Evolutionary conservation across 257 asterid species (phyloP).

Genomic region (Orobanche coerulescens): DNA sequence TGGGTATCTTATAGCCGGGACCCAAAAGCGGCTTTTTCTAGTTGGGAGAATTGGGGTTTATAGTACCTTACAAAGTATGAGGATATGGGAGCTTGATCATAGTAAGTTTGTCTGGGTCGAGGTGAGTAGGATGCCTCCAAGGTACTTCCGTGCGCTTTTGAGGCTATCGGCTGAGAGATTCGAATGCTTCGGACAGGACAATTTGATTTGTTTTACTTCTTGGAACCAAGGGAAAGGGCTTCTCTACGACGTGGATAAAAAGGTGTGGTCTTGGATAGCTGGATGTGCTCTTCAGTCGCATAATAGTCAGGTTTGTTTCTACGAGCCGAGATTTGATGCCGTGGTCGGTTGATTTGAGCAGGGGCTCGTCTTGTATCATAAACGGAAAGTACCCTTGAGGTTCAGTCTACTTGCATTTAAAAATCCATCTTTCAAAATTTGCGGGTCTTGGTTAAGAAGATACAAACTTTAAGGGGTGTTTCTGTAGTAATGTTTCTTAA

Average conservation of each 20-base stretch:
- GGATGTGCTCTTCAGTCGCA: constrained; percentile 88
- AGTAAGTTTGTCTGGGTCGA: constrained; percentile 72
- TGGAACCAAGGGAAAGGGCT: constrained; percentile 98
- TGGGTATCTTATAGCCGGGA: constrained; percentile 93
- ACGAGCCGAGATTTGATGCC: constrained; percentile 96
- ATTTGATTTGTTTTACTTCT: constrained; percentile 88
- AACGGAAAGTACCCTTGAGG: no score
- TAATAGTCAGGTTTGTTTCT: constrained; percentile 95
- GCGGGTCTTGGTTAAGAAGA: no score
- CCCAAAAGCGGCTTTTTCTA: constrained; percentile 71
- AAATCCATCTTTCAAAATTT: no score
- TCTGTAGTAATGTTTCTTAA: neutral
- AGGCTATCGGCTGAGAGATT: constrained; percentile 94
- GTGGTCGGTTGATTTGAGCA: constrained; percentile 35
- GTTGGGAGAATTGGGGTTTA: constrained; percentile 94
- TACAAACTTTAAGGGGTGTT: no score
- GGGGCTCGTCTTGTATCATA: neutral
- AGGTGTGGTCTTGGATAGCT: constrained; percentile 95
- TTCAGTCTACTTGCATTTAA: no score
- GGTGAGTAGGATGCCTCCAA: constrained; percentile 88
- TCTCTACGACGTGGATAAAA: constrained; percentile 86
- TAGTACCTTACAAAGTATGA: constrained; percentile 89
- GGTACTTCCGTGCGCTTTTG: constrained; percentile 81
- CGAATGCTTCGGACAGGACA: constrained; percentile 96
- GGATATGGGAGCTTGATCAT: constrained; percentile 98